Evolutionary conservation across 495 filamentous ascomycete species (phyloP).

Genomic region (Talaromyces proteolyticus): DNA sequence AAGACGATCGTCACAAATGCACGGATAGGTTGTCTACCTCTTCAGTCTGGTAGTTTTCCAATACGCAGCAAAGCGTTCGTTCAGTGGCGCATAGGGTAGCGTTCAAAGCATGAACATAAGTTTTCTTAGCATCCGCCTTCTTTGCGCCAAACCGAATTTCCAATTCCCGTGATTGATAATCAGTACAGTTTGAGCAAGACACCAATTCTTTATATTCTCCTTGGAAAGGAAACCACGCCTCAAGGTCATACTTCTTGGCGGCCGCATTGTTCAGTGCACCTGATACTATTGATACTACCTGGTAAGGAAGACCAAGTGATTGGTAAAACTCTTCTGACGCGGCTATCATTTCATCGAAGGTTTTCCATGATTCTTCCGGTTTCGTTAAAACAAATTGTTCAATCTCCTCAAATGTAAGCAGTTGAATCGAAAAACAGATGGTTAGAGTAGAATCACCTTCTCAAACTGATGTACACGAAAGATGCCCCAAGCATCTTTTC

Average conservation of each 20-base stretch:
- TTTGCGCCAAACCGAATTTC: constrained; percentile 83
- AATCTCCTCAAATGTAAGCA: constrained; percentile 37
- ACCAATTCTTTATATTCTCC: constrained; percentile 97
- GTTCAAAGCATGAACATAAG: constrained; percentile 92
- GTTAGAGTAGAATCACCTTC: constrained; percentile 65
- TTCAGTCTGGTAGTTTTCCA: constrained; percentile 95
- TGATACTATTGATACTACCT: constrained; percentile 86
- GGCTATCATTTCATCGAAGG: constrained; percentile 86
- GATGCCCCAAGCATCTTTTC: constrained; percentile 96
- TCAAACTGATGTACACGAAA: constrained; percentile 99
- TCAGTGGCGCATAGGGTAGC: constrained; percentile 90
- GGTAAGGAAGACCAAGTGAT: constrained; percentile 82
- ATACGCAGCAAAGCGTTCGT: constrained; percentile 85
- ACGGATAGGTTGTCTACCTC: constrained; percentile 46
- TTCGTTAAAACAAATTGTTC: constrained; percentile 94
- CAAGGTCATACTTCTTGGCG: constrained; percentile 90
- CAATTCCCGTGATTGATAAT: constrained; percentile 85
- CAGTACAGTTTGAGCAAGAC: constrained; percentile 92
- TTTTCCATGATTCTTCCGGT: constrained; percentile 91
- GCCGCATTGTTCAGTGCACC: constrained; percentile 93
- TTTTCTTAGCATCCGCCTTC: constrained; percentile 74
- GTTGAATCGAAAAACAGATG: constrained; percentile 9
- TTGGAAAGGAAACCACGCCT: constrained; percentile 96
- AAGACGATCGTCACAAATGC: constrained; percentile 1
- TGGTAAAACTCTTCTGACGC: constrained; percentile 93